phyloP scores from a whole-genome alignment of 306 rosid species.

The Nissolia schottii region DNA sequence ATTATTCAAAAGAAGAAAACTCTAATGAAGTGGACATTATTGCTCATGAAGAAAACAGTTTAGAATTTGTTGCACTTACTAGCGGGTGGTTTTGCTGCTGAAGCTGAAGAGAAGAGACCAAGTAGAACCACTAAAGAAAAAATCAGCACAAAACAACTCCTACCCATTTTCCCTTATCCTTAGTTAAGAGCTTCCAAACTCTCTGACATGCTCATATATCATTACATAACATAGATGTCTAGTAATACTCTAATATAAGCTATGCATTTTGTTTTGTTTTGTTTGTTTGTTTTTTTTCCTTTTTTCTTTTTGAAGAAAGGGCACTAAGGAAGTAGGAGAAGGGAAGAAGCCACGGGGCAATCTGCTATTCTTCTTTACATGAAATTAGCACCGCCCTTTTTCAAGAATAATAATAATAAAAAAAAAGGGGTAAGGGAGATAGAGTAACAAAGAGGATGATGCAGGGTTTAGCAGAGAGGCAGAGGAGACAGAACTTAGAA shows the following conservation, averaged over 20 bases:
- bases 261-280: too few species aligned
- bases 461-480: constrained; percentile 29
- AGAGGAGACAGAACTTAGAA: constrained; percentile 29
- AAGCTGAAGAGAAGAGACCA: constrained; percentile 54
- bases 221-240: not conserved
- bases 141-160: constrained; percentile 34
- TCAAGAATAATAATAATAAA: too few species aligned
- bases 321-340: constrained; percentile 34
- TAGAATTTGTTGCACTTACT: constrained; percentile 50
- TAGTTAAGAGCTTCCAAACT: constrained; percentile 14
- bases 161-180: constrained; percentile 42
- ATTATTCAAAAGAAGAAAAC: constrained; percentile 2
- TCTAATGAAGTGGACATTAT: not conserved
- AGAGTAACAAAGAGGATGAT: constrained; percentile 36
- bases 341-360: constrained; percentile 38
- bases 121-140: constrained; percentile 48
- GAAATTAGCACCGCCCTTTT: constrained; percentile 32
- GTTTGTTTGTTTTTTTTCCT: too few species aligned
- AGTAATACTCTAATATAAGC: constrained; percentile 27
- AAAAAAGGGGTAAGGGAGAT: constrained; percentile 21
- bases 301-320: constrained; percentile 31
- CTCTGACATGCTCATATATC: constrained; percentile 34
- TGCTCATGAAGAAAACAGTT: not conserved
- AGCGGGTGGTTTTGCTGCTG: constrained; percentile 75
- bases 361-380: constrained; percentile 28